These are phyloP conservation scores for Saraca asoca DNA, from an alignment of 331 rosid species.

Conservation along the genomic window DNA sequence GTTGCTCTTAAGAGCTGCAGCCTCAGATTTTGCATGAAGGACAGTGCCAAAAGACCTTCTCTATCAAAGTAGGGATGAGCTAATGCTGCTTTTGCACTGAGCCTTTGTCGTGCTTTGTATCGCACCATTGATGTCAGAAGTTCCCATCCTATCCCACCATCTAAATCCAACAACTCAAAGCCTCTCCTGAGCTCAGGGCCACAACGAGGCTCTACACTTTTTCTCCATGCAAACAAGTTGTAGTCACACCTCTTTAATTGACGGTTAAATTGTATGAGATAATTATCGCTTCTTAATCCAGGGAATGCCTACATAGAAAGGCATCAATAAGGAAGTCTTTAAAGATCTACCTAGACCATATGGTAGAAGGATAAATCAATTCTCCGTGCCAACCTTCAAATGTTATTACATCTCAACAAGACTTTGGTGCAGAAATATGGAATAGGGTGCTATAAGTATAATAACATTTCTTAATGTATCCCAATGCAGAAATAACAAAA, in stretches of 20 bases:
- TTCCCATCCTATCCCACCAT: slow-evolving; percentile 96
- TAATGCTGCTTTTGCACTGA: slow-evolving; percentile 84
- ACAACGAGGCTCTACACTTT: slow-evolving; percentile 65
- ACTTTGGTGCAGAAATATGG: slow-evolving; percentile 7
- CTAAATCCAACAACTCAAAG: slow-evolving; percentile 85
- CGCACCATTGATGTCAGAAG: slow-evolving; percentile 88
- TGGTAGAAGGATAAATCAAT: slow-evolving; percentile 1
- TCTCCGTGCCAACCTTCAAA: slow-evolving; percentile 3
- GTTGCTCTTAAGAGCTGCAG: slow-evolving; percentile 78
- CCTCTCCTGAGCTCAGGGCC: slow-evolving; percentile 73
- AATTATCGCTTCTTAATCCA: slow-evolving; percentile 63
- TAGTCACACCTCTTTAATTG: slow-evolving; percentile 88
- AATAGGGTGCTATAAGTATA: slow-evolving; percentile 2
- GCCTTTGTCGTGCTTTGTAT: slow-evolving; percentile 78
- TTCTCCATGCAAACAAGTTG: slow-evolving; percentile 87
- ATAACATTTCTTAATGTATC: background rate
- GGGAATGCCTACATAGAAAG: slow-evolving; percentile 69
- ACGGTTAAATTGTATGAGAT: slow-evolving; percentile 89
- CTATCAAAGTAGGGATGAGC: slow-evolving; percentile 88
- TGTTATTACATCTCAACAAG: background rate
- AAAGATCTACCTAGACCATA: slow-evolving; percentile 27
- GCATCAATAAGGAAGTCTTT: slow-evolving; percentile 14
- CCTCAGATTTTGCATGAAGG: slow-evolving; percentile 80
- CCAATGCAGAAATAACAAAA: too few species aligned
- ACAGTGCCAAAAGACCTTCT: slow-evolving; percentile 78